Evolutionary conservation across 2,329 filamentous ascomycete genomes (phyloP), one percentile per base, ranked within the genome.

Genomic region (Stemphylium vesicarium): DNA sequence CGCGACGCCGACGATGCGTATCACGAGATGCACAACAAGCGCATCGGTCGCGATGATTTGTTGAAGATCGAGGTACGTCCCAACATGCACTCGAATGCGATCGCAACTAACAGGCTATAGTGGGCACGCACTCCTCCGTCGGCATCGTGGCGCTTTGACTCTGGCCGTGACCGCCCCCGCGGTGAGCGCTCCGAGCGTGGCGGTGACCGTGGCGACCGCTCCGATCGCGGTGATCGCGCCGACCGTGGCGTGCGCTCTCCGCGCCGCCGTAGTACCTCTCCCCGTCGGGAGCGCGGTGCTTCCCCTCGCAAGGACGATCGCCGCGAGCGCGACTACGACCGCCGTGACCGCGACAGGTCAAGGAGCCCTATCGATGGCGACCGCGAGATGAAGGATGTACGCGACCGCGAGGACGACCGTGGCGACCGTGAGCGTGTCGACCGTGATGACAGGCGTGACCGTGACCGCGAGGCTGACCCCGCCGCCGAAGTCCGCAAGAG

Each of bases 21-120:
- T 77, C 92, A 99, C 78, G 95, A 99, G 81, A 99, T 99, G 95
- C 95, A 99, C 76, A 98, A 98, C 83, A 97, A 97, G 86, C 92
- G 94, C 65, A 92, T 99, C 68, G 93, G 92, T 42, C 89, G 94
- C 60, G 95, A 99, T 74, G 95, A 99, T 72, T 81, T 96, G 56
- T 77, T 99, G 80, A 99, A 99, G 82, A 98, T 99, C 65, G 95
- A 99, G 86, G 95, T 96, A 85, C 51, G 50, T 66, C 26, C 36
- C 32, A 18, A 13, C 22, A 32, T 10, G 10, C 13, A 12, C 20
- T 13, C 37, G 41, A 43, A 50, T 32, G 37, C 18, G 24, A 26
- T 32, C 52, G 43, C 50, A 45, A 38, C 69, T 71, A 52, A 73
- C 59, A 38, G 43, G 24, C 24, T 41, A n/a, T 62, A 99, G 95